Base-by-base conservation (phyloP, 768 basidiomycete genomes). In the Boletales sp. region DNA sequence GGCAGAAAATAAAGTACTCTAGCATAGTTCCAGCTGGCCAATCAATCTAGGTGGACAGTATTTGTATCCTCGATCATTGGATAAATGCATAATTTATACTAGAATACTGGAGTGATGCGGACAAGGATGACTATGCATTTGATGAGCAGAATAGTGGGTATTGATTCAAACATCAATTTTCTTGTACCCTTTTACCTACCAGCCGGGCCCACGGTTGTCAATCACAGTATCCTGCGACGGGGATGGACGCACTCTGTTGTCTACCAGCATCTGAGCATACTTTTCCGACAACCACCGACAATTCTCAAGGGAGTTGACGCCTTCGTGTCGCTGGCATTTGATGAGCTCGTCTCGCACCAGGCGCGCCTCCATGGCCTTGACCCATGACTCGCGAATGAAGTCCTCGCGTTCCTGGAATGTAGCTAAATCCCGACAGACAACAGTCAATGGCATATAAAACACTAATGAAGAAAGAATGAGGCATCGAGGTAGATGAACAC, bases 311-410 rank as follows among this genome's bases (percentile, higher is more conserved):
- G 90, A 84, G 70, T 97, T 96, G 35, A 94, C 89, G 31, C 94
- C 93, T 73, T 98, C 94, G 8, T 80, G 77, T 59, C 81, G 78
- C 62, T 94, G 90, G 73, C 94, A 98, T 70, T 90, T 93, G 50
- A 82, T 77, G 48, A 98, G 81, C 68, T 94, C 90, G 50, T 90
- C 87, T 53, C 84, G 83, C 41, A 96, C 91, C 51, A 98, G 75
- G 42, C 89, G 83, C 31, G 84, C 82, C 69, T 96, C 94, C 93
- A 97, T 95, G 18, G 90, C 86, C 58, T 84, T 86, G 31, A 96
- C 80, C 94, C 94, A 98, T 44, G 90, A 89, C 72, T 97, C 94
- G 45, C 89, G 83, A 63, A 97, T 75, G 69, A 80, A 74, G 41
- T 81, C 72, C 54, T 95, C 92, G 36, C 89, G 86, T 58, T 78